Base-by-base conservation (phyloP, 139 green algal genomes). In the Parachlorella kessleri region DNA sequence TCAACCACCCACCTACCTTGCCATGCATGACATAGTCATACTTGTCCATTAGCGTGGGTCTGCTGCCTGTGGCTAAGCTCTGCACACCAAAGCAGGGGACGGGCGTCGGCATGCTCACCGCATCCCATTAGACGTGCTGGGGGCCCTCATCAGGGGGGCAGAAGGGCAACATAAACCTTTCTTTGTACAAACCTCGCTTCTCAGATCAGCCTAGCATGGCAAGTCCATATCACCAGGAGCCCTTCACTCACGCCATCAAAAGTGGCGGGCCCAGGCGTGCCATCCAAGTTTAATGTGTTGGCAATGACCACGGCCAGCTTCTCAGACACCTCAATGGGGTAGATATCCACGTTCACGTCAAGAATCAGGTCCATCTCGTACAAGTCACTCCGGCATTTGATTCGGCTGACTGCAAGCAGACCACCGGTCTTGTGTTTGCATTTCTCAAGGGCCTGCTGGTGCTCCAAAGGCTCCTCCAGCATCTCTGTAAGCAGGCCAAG, bases 11-110 rank as follows among this genome's bases (percentile, higher is more conserved):
- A 42, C 35, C n/a, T 28, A 87, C 78, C 87, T 95, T 95, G 59
- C 96, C 96, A 83, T 97, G 87, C 92, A 97, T 98, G 28, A 99
- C 96, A 81, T 99, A 99, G 26, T 99, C 96, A 79, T 94, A 99
- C 26, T 89, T 86, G 90, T 99, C 95, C 87, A 95, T 91, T 2
- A 98, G 84, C 4, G 76, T 91, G 21, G 79, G 75, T 53, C n/a
- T 69, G 14, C 28, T 69, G 63, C 48, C 21, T 59, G 48, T 59
- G 14, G 48, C 48, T 18, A 59, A 59, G 48, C 48, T 59, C 48
- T 59, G 48, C 48, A 59, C 14, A 59, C 14, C 48, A 59, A 59
- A 59, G 21, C 48, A 59, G 14, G 14, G 48, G 48, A 14, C 21
- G 14, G 48, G 48, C 48, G 14, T 59, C 14, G 14, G 21, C 48